Evolutionary conservation across 208 protist species (phyloP).

Genomic region (Herpetomonas tarakana): DNA sequence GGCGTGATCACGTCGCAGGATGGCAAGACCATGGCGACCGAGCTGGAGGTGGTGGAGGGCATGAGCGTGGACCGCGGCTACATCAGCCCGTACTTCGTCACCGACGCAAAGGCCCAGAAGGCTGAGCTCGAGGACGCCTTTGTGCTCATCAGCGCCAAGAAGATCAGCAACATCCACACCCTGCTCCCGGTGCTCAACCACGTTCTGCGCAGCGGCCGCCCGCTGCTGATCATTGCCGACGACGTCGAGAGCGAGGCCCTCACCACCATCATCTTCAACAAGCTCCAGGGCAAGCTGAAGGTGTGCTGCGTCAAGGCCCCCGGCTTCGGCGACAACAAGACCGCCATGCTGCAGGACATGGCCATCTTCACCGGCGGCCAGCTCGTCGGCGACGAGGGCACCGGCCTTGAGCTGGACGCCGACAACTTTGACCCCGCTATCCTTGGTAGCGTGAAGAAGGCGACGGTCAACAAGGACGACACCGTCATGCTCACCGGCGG

Average conservation of each 20-base stretch:
- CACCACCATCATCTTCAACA: constrained; percentile 88
- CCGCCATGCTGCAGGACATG: constrained; percentile 98
- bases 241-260: constrained; percentile 98
- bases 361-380: constrained; percentile 97
- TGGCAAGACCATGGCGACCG: constrained; percentile 97
- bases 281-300: constrained; percentile 85
- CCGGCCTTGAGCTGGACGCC: constrained; percentile 82
- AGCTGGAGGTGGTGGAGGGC: constrained; percentile 98
- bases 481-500: constrained; percentile 97
- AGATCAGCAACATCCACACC: constrained; percentile 91
- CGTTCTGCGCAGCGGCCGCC: constrained; percentile 70
- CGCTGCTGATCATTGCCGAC: constrained; percentile 99
- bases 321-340: constrained; percentile 99
- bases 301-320: constrained; percentile 96
- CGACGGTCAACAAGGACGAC: constrained; percentile 96
- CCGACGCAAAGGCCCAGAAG: constrained; percentile 96
- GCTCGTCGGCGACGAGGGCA: constrained; percentile 92
- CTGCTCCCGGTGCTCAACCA: constrained; percentile 93
- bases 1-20: constrained; percentile 99
- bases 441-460: constrained; percentile 78
- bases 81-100: constrained; percentile 99
- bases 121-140: constrained; percentile 95
- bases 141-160: constrained; percentile 96
- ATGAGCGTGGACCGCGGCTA: constrained; percentile 98
- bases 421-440: constrained; percentile 72